Evolutionary conservation across 106 monocot genomes (phyloP), one percentile per base, ranked within the genome.

Genomic region (Gastrodia elata): DNA sequence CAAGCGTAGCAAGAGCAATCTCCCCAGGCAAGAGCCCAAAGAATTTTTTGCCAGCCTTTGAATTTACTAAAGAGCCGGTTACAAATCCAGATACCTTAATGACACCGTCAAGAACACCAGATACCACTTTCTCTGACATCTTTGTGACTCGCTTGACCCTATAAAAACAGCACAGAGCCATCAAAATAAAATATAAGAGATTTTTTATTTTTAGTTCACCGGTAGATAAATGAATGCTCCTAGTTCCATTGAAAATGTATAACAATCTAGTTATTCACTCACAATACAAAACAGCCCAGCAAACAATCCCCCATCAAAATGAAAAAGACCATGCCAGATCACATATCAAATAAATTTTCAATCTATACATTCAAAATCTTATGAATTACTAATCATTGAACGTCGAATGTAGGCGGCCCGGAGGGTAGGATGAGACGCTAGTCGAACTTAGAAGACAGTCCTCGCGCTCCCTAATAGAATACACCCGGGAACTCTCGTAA

Each of bases 11-110:
- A 65, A 94, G 88, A 33, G 88, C 77, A 68, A 94, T 71, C 80
- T 94, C 88, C 36, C 91, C 94, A 2, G 91, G 94, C 37, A 91
- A 33, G 2, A 88, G 79, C 5, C 75, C 69, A 43, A 94, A 91
- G 74, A 94, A 88, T 73, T 91, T 94, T 73, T 91, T 91, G 43
- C 91, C 94, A 1, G 77, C 75, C 72, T 84, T 94, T 1, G 91
- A 94, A 65, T 91, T 91, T 26, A 91, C 79, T 77, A 88, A 73
- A 18, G 88, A 88, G 42, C 91, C 87, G 39, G 94, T 94, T 43
- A 94, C 75, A 67, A 79, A 91, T 46, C 94, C 94, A 59, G 94
- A 83, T n/a, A 94, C 94, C 72, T 84, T 94, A 30, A 91, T 78
- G 32, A 88, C 91, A n/a, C 91, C 88, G 46, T 88, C 77, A 11